Percentiles rank a stretch among this genome's conserved stretches.
These are phyloP conservation scores for Boletus coccyginus DNA, from an alignment of 768 basidiomycete species.

Conservation along the genomic window DNA sequence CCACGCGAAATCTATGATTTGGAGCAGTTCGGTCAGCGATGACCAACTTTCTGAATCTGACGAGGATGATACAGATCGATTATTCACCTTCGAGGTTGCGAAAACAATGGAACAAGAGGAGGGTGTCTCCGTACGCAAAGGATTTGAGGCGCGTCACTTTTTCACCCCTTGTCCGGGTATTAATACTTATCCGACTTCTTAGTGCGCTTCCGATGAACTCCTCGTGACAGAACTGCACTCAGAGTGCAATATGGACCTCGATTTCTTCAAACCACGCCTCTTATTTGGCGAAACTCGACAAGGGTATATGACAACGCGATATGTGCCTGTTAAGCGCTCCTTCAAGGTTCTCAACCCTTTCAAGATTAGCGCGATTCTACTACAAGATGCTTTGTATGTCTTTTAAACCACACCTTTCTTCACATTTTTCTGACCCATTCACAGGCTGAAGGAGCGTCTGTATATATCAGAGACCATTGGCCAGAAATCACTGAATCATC, in stretches of 20 bases:
- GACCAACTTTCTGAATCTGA: constrained; percentile 28
- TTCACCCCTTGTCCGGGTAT: neutral
- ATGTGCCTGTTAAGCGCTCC: constrained; percentile 20
- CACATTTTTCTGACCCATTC: neutral
- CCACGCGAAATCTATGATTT: constrained; percentile 44
- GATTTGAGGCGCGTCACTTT: constrained; percentile 40
- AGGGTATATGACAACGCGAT: constrained; percentile 36
- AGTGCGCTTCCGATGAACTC: constrained; percentile 22
- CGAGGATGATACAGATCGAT: constrained; percentile 43
- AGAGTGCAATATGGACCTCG: constrained; percentile 21
- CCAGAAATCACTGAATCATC: constrained; percentile 26
- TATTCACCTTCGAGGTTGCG: constrained; percentile 55
- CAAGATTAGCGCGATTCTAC: constrained; percentile 11
- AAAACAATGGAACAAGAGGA: constrained; percentile 61
- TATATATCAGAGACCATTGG: constrained; percentile 22
- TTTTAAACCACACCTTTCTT: neutral
- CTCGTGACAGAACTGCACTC: constrained; percentile 14
- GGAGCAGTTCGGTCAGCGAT: constrained; percentile 34
- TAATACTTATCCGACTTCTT: neutral
- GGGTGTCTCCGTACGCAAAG: constrained; percentile 39
- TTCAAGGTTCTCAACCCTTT: constrained; percentile 2
- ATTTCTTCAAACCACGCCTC: constrained; percentile 30
- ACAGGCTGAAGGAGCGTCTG: constrained; percentile 26
- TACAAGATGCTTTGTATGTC: constrained; percentile 27
- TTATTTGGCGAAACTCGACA: constrained; percentile 42